Base-by-base conservation (phyloP, 495 filamentous ascomycete genomes). In the Talaromyces liani region DNA sequence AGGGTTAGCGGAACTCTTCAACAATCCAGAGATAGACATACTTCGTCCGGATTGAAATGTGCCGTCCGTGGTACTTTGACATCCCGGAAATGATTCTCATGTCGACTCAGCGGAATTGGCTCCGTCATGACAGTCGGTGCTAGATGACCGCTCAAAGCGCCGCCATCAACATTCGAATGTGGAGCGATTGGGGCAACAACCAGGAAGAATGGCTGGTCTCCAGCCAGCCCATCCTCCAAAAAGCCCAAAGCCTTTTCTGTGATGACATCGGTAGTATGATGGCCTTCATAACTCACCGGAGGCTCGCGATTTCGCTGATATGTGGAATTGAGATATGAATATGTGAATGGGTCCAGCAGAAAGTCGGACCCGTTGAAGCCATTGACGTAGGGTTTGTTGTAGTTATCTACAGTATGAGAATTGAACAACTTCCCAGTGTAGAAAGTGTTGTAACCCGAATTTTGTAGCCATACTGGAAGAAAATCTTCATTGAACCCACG, bases 341-440 rank as follows among this genome's bases (percentile, higher is more conserved):
- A 91, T 1, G 88, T 91, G 68, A 78, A 86, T 0, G 88, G 88
- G 65, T 91, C 88, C 2, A 91, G 78, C 1, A 91, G 77, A 58
- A 91, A 90, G 66, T 90, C 87, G 1, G 77, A 79, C 9, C 73
- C 75, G 20, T 77, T 79, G 64, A 77, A 90, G 0, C 87, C 88
- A 22, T 79, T 82, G 2, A 82, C 76, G 65, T 80, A 79, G 0
- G 88, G 88, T 1, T 72, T 70, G 67, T 87, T 60, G 69, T 88
- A 88, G 60, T 86, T 88, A 3, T 80, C 65, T 1, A 82, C 66
- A 0, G 80, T 84, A 65, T 88, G 86, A 0, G 79, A 77, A 67
- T 91, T 91, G 71, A 88, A 87, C 2, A 91, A 77, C 70, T 91
- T 91, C 41, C 88, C 87, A 1, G 84, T 87, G 70, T 90, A 90